Base-by-base conservation (phyloP, 257 asterid genomes). In the Plantago elongata region DNA sequence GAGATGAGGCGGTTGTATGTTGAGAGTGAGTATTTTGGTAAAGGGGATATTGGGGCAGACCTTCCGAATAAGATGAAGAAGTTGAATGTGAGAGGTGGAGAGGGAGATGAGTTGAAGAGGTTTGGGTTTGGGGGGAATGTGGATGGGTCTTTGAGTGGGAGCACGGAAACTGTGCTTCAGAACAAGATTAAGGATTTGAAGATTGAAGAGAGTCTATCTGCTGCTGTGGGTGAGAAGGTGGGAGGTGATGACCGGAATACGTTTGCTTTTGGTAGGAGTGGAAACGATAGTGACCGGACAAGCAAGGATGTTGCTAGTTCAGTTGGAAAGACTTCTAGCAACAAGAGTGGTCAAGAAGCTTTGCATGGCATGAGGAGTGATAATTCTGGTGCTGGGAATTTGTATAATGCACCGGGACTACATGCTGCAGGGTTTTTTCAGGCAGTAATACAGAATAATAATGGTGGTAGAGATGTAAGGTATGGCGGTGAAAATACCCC, bases 41-140 rank as follows among this genome's bases (percentile, higher is more conserved):
- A 60, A 61, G 64, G 34, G 12, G 67, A 55, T 55, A 59, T 58
- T 66, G 81, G 68, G 37, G 48, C 13, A 43, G 79, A 80, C 15
- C 84, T 87, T 57, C 77, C 67, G 5, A 76, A 48, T 54, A 85
- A 81, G 82, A 77, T 86, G 86, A 69, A 63, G 78, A 86, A 80
- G 57, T 65, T 92, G 86, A 76, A 83, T 66, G 65, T 92, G 65
- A 68, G 72, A 61, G 87, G 75, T 34, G 18, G 10, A 54, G 73
- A 60, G 51, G 57, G 58, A 11, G 71, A 64, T 67, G 67, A 30
- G 34, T 34, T 66, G 48, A 68, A 60, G 57, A 71, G 56, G 63
- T 57, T 44, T 37, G 71, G 51, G 54, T 74, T 65, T 60, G 68
- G 73, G 14, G 34, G 74, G 54, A 48, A 49, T 43, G 70, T 58